These are phyloP conservation scores for Sphagnum fallax DNA, from an alignment of 228 moss, liverwort and hornwort genomes.

Conservation along the genomic window DNA sequence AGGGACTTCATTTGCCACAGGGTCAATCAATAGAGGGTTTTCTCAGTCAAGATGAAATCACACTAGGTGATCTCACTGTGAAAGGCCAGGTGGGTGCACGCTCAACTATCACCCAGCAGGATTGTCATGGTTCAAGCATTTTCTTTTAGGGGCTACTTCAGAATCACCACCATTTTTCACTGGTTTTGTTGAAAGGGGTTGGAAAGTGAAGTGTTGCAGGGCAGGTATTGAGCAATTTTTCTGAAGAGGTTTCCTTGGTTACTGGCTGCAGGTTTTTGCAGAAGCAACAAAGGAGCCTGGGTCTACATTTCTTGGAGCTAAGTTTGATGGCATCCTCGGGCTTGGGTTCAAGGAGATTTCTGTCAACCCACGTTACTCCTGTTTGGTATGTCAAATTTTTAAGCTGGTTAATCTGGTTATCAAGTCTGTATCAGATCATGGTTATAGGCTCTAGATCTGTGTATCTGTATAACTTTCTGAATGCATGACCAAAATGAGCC, in stretches of 20 bases:
- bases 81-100: conserved; percentile 52
- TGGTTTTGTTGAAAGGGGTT: no score
- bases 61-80: conserved; percentile 55
- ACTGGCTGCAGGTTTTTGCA: conserved; percentile 50
- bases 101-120: background rate
- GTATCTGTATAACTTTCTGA: no score
- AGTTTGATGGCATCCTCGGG: conserved; percentile 89
- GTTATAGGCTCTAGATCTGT: no score
- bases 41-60: conserved; percentile 65
- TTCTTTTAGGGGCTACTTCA: background rate
- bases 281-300: conserved; percentile 97
- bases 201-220: no score
- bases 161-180: no score
- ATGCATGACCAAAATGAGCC: no score
- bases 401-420: background rate
- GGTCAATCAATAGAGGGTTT: conserved; percentile 81
- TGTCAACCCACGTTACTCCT: conserved; percentile 70
- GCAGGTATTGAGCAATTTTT: background rate
- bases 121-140: background rate
- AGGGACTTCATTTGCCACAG: conserved; percentile 69
- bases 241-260: background rate
- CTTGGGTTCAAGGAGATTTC: conserved; percentile 91
- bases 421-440: background rate
- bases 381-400: conserved; percentile 38
- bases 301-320: conserved; percentile 67